A percentile compares a stretch with the other conserved stretches of the same genome.
Conservation (phyloP, 2,329 filamentous ascomycete species). For the Exophiala aquamarina region DNA sequence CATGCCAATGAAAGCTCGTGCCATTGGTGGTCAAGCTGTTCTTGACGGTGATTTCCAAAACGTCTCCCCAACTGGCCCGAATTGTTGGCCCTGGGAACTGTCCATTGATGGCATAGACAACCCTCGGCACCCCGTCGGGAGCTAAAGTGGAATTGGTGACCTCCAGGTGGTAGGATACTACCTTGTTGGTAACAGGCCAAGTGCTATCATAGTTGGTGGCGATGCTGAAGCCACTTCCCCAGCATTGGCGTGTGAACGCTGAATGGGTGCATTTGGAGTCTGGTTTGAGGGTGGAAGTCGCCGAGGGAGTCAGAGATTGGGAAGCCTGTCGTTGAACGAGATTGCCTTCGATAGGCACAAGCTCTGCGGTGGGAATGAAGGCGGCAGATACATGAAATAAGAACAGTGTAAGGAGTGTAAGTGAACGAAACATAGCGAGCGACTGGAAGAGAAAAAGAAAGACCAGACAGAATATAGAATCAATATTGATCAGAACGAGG, state of each 20-base stretch:
- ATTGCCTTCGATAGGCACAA: conserved; percentile 15
- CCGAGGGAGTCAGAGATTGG: conserved; percentile 7
- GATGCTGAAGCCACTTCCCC: conserved; percentile 29
- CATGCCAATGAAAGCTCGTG: conserved; percentile 65
- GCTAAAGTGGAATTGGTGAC: conserved; percentile 37
- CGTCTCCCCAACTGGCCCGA: conserved; percentile 63
- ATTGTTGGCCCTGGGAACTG: conserved; percentile 68
- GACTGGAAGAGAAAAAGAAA: conserved; percentile 6
- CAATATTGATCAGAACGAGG: background rate
- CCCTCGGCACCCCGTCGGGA: conserved; percentile 46
- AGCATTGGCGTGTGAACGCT: conserved; percentile 27
- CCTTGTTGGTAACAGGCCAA: conserved; percentile 29
- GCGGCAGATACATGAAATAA: conserved; percentile 11
- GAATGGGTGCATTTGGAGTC: conserved; percentile 26
- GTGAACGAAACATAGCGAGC: conserved; percentile 21
- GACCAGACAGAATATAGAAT: background rate
- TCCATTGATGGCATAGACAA: conserved; percentile 55
- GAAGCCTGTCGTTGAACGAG: conserved; percentile 14
- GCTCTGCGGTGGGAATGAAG: conserved; percentile 20
- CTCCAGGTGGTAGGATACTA: conserved; percentile 26
- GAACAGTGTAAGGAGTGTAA: conserved; percentile 18
- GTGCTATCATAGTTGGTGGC: conserved; percentile 28
- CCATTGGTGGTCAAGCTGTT: conserved; percentile 58
- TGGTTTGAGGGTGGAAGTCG: conserved; percentile 12
- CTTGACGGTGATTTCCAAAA: conserved; percentile 53